phyloP scores from a whole-genome alignment of 2,329 filamentous ascomycete species.

The Cladophialophora psammophila region DNA sequence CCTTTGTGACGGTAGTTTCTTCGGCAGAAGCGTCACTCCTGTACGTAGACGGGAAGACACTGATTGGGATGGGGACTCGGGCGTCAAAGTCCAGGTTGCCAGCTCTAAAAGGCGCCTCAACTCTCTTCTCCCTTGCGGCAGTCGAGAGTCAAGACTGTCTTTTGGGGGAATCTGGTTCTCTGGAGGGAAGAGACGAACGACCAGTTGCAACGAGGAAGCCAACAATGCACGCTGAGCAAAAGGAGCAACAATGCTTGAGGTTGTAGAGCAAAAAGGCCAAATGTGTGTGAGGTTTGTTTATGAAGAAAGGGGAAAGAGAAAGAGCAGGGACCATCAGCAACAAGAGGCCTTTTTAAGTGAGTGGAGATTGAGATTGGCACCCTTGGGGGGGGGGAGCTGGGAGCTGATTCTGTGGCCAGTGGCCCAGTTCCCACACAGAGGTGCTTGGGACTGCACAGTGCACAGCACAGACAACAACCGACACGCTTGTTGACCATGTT shows the following conservation, averaged over 20 bases:
- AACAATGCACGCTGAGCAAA: constrained; percentile 22
- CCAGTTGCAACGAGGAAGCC: constrained; percentile 15
- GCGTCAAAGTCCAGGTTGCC: constrained; percentile 52
- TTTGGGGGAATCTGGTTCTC: constrained; percentile 18
- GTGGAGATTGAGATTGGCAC: constrained; percentile 7
- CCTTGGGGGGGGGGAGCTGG: background rate
- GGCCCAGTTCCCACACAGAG: background rate
- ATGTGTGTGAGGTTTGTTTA: background rate
- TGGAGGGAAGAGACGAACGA: constrained; percentile 4
- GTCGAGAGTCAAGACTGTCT: constrained; percentile 44
- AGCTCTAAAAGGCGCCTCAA: constrained; percentile 39
- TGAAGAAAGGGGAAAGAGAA: constrained; percentile 11
- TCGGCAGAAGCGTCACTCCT: constrained; percentile 73
- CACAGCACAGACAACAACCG: constrained; percentile 19
- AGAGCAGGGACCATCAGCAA: constrained; percentile 13
- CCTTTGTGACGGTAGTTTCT: constrained; percentile 72
- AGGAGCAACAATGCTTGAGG: constrained; percentile 3
- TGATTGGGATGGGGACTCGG: constrained; percentile 98
- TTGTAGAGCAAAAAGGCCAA: constrained; percentile 8
- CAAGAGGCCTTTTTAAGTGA: constrained; percentile 8
- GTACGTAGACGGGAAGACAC: constrained; percentile 99
- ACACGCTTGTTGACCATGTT: background rate
- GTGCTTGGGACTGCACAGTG: constrained; percentile 9
- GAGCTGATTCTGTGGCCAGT: background rate
- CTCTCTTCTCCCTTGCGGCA: constrained; percentile 43